phyloP scores from a whole-genome alignment of 192 early-diverging fungal species.

The Spinellus fusiger region DNA sequence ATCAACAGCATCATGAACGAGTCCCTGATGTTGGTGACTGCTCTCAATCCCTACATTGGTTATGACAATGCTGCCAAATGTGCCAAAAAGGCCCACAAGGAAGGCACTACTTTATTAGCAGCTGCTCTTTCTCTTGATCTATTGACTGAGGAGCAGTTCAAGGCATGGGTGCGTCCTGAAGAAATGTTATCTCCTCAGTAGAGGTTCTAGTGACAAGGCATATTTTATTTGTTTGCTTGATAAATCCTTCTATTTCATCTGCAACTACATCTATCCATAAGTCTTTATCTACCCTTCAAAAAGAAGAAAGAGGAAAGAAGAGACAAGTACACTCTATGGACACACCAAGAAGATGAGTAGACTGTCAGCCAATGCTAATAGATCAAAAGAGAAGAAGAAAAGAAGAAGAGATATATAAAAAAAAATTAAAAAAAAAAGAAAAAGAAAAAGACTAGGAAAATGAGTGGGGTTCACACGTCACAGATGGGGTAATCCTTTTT shows the following conservation, averaged over 20 bases:
- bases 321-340: no score
- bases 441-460: neutral
- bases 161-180: constrained; percentile 90
- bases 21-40: constrained; percentile 94
- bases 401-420: no score
- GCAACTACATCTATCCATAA: no score
- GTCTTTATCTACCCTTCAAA: no score
- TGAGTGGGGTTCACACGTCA: neutral
- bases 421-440: neutral
- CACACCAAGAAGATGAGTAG: no score
- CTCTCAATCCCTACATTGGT: constrained; percentile 93
- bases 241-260: no score
- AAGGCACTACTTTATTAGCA: constrained; percentile 78
- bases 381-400: no score
- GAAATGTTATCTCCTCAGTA: constrained; percentile 62
- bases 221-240: no score
- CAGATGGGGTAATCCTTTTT: neutral
- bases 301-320: no score
- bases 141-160: constrained; percentile 88
- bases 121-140: constrained; percentile 77
- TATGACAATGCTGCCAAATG: constrained; percentile 83
- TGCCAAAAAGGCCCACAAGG: constrained; percentile 97
- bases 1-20: constrained; percentile 77
- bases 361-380: no score
- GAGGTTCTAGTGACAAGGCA: neutral